Evolutionary conservation across 352 stramenopile species (phyloP), one percentile per base, ranked within the genome.

Genomic region (Phytophthora syringae): DNA sequence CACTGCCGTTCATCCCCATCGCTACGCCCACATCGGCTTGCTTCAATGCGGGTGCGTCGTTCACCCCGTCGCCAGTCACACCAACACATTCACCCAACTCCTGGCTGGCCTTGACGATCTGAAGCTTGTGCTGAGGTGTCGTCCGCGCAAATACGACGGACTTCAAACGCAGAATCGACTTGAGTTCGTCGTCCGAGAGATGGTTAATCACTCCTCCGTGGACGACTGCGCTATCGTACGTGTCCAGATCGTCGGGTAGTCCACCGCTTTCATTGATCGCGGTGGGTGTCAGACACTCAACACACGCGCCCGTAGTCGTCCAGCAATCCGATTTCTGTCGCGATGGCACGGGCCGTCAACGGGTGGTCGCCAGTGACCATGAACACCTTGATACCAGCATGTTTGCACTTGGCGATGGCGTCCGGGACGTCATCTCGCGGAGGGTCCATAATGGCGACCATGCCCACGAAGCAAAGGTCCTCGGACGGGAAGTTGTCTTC

Each of bases 1-100:
- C 93, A 30, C 92, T 98, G 56, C 97, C 97, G 64, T 92, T 96
- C 52, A 93, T 90, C 22, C 96, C 97, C 97, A 99, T 99, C 2
- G 97, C 95, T 49, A 99, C 90, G 69, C 97, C 96, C 49, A 99
- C 97, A 68, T 99, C 93, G 0, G 95, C 96, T 34, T 88, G 70
- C 59, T 88, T 88, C 16, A 90, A 50, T 5, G 81, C 79, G 10
- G 79, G 81, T 5, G 81, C 73, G n/a, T 90, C 81, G 57, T 90
- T 88, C 28, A 90, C 79, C 21, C 81, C 81, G 32, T 88, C 77
- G 28, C 97, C 97, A n/a, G 95, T 86, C 47, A 86, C 70, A 15
- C 88, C 93, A 10, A 97, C 84, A 27, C 49, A 66, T 28, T 70
- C 58, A 3, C 63, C 68, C 11, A 76, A 16, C 24, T 69, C 51